Evolutionary conservation across 352 stramenopile genomes (phyloP), one percentile per base, ranked within the genome.

Genomic region (Thalassiosira sp.): DNA sequence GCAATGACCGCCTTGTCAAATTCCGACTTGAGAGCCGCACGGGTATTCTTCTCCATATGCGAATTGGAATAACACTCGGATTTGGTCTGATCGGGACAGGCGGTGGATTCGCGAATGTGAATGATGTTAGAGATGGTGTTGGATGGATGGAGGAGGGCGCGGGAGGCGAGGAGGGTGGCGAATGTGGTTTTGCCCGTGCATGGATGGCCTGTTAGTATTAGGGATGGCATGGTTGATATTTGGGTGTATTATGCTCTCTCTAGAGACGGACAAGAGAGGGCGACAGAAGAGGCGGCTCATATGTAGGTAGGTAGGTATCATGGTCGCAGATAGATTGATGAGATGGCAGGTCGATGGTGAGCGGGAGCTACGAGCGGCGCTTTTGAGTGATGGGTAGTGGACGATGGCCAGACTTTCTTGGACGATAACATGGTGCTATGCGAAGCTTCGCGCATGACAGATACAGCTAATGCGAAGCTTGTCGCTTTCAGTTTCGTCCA

Each of bases 151-250:
- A 42, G 10, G n/a, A 89, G 58, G 8, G 85, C 87, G 24, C 82
- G 78, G 53, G 84, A 54, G 43, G 76, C 75, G 33, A 92, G 69
- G 1, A 89, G 13, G 18, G 81, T 20, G 13, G 82, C 79, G 42
- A 92, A 76, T 3, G 76, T 87, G 7, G 84, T 86, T 64, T 92
- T 92, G 13, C 84, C 84, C 24, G 68, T 43, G 35, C 63, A 88
- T 10, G 87, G 87, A 58, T 92, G 84, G 13, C 87, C 87, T 6
- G 84, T 89, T 5, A 92, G 28, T 35, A 92, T 76, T 3, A 92
- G 62, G 35, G 84, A 88, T 11, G 86, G 86, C 86, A 92, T 92
- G 22, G 35, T 62, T 5, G 11, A n/a, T 43, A 13, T 3, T 37
- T 37, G 31, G 8, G 3, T 3, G 31, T 37, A 37, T 8, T 10